Percentiles rank a stretch among this genome's conserved stretches.
Evolutionary conservation across 1,284 basidiomycete species (phyloP).

Genomic region (Naganishia sp.): DNA sequence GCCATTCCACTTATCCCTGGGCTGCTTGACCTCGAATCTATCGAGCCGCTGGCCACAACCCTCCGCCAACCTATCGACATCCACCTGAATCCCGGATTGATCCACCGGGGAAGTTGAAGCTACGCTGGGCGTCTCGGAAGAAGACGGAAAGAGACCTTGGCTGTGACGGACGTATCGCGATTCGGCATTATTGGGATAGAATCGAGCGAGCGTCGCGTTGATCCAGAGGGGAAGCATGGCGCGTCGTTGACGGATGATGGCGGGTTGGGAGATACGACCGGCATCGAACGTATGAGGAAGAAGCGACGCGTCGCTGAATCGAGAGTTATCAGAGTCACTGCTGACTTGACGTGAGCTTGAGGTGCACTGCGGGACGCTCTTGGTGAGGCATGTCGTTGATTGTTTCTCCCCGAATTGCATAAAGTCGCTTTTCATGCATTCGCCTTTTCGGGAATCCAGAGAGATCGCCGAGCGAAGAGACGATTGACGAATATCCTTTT

Average conservation of each 20-base stretch:
- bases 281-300: not conserved
- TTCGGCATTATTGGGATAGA: constrained; percentile 8
- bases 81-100: not conserved
- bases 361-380: not conserved
- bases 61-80: not conserved
- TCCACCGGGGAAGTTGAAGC: not conserved
- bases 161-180: constrained; percentile 1
- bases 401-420: not conserved
- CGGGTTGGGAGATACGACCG: not conserved
- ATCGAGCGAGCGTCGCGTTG: not conserved
- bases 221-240: constrained; percentile 14
- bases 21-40: constrained; percentile 12
- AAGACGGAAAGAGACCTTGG: constrained; percentile 9
- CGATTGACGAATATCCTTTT: not conserved
- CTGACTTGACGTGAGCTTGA: not conserved
- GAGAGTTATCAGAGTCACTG: not conserved
- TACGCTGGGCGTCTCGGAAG: constrained; percentile 1
- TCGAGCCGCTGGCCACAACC: not conserved
- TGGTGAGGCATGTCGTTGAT: not conserved
- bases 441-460: not conserved
- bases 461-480: not conserved
- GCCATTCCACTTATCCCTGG: constrained; percentile 19
- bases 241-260: constrained; percentile 11
- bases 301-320: not conserved
- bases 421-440: not conserved